phyloP scores from a whole-genome alignment of 1,284 basidiomycete species.

The Boletus smithii region DNA sequence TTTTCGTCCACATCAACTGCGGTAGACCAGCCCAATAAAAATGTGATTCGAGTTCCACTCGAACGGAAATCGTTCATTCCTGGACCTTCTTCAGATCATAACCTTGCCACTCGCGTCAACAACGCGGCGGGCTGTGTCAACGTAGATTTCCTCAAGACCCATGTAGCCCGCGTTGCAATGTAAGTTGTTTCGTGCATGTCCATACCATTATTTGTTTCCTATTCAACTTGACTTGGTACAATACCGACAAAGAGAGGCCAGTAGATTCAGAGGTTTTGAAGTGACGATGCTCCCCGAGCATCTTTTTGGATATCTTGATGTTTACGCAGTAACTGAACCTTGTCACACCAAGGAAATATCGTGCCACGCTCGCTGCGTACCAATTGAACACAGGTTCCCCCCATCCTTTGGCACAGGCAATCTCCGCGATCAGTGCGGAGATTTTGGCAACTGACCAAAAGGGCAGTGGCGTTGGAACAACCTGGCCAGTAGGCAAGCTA shows the following conservation, averaged over 20 bases:
- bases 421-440: conserved; percentile 7
- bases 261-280: too few relatives aligned
- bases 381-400: conserved; percentile 38
- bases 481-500: background rate
- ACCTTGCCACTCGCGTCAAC: background rate
- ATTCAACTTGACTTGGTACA: background rate
- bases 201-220: background rate
- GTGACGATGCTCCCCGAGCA: background rate
- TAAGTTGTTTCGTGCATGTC: conserved; percentile 10
- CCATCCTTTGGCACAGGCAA: conserved; percentile 32
- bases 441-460: background rate
- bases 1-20: conserved; percentile 11
- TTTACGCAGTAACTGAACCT: conserved; percentile 1
- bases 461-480: background rate
- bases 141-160: conserved; percentile 12
- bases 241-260: background rate
- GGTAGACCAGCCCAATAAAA: background rate
- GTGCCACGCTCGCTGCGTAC: conserved; percentile 36
- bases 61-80: conserved; percentile 20
- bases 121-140: conserved; percentile 6
- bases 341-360: conserved; percentile 36
- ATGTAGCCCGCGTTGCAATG: conserved; percentile 17
- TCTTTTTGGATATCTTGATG: background rate
- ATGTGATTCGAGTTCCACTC: conserved; percentile 22
- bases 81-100: background rate